Conservation (phyloP, 768 basidiomycete genomes). For the Trametes cubensis region DNA sequence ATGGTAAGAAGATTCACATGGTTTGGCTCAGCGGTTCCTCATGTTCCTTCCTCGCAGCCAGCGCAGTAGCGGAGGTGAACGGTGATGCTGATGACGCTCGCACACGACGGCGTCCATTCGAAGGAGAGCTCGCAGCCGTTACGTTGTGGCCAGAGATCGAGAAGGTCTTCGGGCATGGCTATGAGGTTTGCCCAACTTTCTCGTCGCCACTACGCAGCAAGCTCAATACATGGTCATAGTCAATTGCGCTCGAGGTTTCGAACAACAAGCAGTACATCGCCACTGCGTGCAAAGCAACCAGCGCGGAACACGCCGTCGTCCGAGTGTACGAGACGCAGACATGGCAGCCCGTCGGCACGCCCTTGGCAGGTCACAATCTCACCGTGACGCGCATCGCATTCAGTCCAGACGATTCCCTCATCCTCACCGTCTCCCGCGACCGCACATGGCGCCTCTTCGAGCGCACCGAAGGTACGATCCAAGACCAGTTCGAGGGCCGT, state of each 20-base stretch:
- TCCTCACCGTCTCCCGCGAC: conserved; percentile 90
- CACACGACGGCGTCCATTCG: conserved; percentile 59
- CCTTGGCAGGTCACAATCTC: conserved; percentile 81
- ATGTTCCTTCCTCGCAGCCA: conserved; percentile 4
- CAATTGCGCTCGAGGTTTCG: conserved; percentile 80
- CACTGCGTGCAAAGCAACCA: conserved; percentile 88
- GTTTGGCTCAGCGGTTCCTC: not conserved
- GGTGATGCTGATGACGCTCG: conserved; percentile 22
- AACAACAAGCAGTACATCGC: conserved; percentile 71
- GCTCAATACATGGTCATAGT: conserved; percentile 45
- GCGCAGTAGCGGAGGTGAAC: conserved; percentile 13
- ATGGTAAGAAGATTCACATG: conserved; percentile 47
- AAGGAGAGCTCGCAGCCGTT: conserved; percentile 83
- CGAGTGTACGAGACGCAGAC: conserved; percentile 75
- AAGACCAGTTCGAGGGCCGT: not conserved
- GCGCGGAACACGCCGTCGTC: conserved; percentile 85
- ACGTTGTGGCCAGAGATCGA: conserved; percentile 98
- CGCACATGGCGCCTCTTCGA: conserved; percentile 88
- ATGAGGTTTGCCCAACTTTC: conserved; percentile 62
- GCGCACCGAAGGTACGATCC: conserved; percentile 27
- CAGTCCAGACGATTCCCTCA: conserved; percentile 76
- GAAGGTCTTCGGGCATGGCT: conserved; percentile 97
- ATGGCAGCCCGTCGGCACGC: conserved; percentile 71
- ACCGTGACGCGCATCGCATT: conserved; percentile 92
- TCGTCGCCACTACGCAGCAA: not conserved